Evolutionary conservation across 345 rosid species (phyloP), one percentile per base, ranked within the genome.

Genomic region (Hypericum perforatum): DNA sequence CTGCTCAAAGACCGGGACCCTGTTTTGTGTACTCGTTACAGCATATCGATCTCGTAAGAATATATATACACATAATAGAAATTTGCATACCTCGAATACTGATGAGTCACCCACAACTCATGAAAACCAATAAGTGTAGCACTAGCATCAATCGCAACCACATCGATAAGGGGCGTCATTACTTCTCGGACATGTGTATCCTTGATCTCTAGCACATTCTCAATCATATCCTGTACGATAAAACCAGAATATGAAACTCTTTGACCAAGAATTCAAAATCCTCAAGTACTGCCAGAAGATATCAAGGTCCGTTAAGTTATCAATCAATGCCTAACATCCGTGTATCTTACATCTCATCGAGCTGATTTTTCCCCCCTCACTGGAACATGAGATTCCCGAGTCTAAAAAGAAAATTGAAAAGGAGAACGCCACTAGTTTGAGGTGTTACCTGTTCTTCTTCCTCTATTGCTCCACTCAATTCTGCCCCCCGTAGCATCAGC

Each of bases 1-100:
- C 82, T 92, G 95, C 84, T 92, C 97, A 74, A 88, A 92, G 66
- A 84, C 98, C 70, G 97, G 97, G 58, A 92, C 97, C 91, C 98
- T 92, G 73, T 22, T 22, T 22, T 22, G 32, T 22, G 32, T 22
- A 22, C 32, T 22, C 32, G 4, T 22, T 22, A 22, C 2, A 22
- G 32, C 4, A 22, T 22, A 1, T 22, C 32, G 4, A 1, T 4
- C 4, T 4, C 32, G 32, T 22, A 22, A 22, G 32, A 22, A 22
- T 22, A 22, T 22, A 22, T 22, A 22, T 22, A 22, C 32, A 22
- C 32, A n/a, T n/a, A 4, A 22, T 22, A 22, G 5, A 43, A 39
- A 38, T 41, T 39, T 22, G 32, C 32, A 66, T 65, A 77, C 95
- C 98, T 89, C 42, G 98, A 92, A 73, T 88, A 89, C 54, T 89